Evolutionary conservation across 139 green algal genomes (phyloP).

Genomic region (Zygnema cylindricum): DNA sequence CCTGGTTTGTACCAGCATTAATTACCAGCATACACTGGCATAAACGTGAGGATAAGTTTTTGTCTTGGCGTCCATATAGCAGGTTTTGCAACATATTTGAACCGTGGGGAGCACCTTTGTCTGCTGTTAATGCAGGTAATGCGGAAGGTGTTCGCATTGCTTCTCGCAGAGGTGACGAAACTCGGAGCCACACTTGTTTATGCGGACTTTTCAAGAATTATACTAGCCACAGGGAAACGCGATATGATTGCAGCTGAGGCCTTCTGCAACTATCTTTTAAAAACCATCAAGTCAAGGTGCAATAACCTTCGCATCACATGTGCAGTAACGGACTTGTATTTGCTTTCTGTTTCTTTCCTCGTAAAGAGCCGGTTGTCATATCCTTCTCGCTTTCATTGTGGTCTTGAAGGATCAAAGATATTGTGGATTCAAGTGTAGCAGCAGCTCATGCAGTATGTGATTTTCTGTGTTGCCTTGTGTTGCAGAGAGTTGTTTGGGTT

Average conservation of each 20-base stretch:
- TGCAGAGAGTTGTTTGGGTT: constrained; percentile 65
- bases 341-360: no score
- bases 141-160: constrained; percentile 80
- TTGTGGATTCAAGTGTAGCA: no score
- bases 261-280: constrained; percentile 85
- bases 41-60: not conserved
- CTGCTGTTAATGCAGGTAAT: constrained; percentile 66
- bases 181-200: constrained; percentile 84
- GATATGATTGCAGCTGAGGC: constrained; percentile 75
- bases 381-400: no score
- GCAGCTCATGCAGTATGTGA: no score
- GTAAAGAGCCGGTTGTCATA: no score
- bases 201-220: constrained; percentile 80
- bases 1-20: not conserved
- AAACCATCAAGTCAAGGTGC: constrained; percentile 70
- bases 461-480: no score
- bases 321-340: no score
- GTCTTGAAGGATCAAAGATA: no score
- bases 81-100: not conserved
- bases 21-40: no score
- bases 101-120: not conserved
- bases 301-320: no score
- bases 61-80: not conserved
- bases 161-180: constrained; percentile 80
- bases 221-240: constrained; percentile 84